These are phyloP conservation scores for Ceratocystis cubensis DNA, from an alignment of 2,329 filamentous ascomycete genomes.

Conservation along the genomic window DNA sequence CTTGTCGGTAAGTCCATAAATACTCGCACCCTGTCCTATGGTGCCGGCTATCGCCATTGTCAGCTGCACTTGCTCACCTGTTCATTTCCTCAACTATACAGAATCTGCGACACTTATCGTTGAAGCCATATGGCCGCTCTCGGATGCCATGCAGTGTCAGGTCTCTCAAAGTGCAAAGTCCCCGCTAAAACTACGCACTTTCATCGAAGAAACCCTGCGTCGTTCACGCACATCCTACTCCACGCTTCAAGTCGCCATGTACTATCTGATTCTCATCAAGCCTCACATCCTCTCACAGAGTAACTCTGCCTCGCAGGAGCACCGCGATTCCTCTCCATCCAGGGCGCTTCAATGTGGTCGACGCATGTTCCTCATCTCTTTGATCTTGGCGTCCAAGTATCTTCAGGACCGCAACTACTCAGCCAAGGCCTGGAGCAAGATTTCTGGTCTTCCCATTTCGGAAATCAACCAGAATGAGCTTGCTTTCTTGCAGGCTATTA, in stretches of 20 bases:
- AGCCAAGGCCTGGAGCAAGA: conserved; percentile 95
- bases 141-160: conserved; percentile 58
- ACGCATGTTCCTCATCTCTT: conserved; percentile 89
- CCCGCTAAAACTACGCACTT: conserved; percentile 80
- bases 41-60: not conserved
- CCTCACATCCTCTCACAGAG: conserved; percentile 51
- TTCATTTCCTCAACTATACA: conserved; percentile 32
- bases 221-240: conserved; percentile 95
- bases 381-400: conserved; percentile 96
- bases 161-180: conserved; percentile 60
- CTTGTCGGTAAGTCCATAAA: conserved; percentile 73
- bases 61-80: conserved; percentile 13
- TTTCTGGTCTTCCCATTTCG: conserved; percentile 80
- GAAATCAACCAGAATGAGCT: conserved; percentile 98
- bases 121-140: conserved; percentile 91
- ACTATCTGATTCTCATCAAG: conserved; percentile 91
- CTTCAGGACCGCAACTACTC: conserved; percentile 97
- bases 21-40: not conserved
- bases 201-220: conserved; percentile 93
- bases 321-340: conserved; percentile 55
- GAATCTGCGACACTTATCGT: conserved; percentile 97
- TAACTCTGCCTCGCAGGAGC: conserved; percentile 71
- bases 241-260: conserved; percentile 89
- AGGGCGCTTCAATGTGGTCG: conserved; percentile 88
- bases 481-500: conserved; percentile 75